A percentile compares a stretch with the other conserved stretches of the same genome.
Evolutionary conservation across 257 asterid species (phyloP).

Genomic region (Galeopsis tetrahit): DNA sequence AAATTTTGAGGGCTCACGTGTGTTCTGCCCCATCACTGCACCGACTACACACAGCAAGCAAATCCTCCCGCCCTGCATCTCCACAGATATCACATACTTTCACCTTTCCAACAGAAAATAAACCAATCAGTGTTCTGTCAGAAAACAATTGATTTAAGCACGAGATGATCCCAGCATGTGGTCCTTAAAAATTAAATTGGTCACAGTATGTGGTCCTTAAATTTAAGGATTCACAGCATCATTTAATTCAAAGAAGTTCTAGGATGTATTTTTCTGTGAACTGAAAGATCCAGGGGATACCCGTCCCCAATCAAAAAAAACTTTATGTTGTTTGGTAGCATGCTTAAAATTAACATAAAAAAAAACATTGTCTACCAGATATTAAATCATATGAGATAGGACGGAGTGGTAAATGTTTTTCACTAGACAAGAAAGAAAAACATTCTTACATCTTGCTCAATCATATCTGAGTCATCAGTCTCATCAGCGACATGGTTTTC

Average conservation of each 20-base stretch:
- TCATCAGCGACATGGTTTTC: constrained; percentile 55
- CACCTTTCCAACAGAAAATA: constrained; percentile 56
- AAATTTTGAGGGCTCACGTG: constrained; percentile 57
- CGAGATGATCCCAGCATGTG: constrained; percentile 18
- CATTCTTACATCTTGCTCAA: constrained; percentile 83
- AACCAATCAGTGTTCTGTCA: constrained; percentile 27
- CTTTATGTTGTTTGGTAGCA: constrained; percentile 8
- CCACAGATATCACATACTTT: constrained; percentile 98
- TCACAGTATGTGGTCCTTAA: constrained; percentile 12
- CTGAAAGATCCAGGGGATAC: constrained; percentile 17
- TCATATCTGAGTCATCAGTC: constrained; percentile 77
- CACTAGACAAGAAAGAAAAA: constrained; percentile 25
- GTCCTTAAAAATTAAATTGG: constrained; percentile 10
- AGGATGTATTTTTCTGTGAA: constrained; percentile 18
- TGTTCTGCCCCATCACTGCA: constrained; percentile 98
- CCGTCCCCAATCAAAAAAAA: constrained; percentile 3
- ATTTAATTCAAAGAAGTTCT: constrained; percentile 25
- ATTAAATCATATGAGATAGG: constrained; percentile 26
- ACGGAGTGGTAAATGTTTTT: constrained; percentile 23
- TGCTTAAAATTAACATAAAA: constrained; percentile 21
- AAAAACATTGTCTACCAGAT: constrained; percentile 26
- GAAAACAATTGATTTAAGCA: constrained; percentile 11
- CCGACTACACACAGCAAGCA: constrained; percentile 83
- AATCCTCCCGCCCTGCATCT: constrained; percentile 90
- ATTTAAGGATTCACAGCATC: constrained; percentile 17